Base-by-base conservation (phyloP, 805 yeast species). In the Saturnispora zaruensis region DNA sequence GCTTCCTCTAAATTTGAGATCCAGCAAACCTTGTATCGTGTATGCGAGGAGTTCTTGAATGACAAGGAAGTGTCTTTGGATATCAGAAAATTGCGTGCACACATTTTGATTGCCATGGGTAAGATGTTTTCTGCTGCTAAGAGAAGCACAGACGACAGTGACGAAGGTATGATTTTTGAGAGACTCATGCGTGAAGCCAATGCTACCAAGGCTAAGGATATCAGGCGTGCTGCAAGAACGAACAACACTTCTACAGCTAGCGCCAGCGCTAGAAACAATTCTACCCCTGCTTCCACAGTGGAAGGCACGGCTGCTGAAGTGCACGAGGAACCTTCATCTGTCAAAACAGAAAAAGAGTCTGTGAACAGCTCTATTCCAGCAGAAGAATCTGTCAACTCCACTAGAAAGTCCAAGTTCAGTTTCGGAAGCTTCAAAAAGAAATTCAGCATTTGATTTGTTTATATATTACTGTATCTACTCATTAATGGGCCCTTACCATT, bases 1-100 rank as follows among this genome's bases (percentile, higher is more conserved):
- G 79, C 80, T 11, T 88, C 91, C 0, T 81, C 90, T 11, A 82
- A 77, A 59, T 84, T 80, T 61, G 95, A 86, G 63, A 85, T 86
- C 48, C 84, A 81, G 62, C 74, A 83, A 13, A 84, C 88, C 0
- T 72, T 84, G 48, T 76, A 87, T 56, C 78, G 74, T 11, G 93
- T 85, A 11, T 84, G 91, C 66, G 84, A 83, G 57, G 69, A 67
- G 40, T 74, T 85, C 2, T 66, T 86, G 43, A 73, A 77, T 47
- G 91, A 86, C 57, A 71, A 76, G 48, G 68, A 70, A 0, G 79
- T 74, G 5, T 64, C 75, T 4, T 56, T 73, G 41, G 69, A 67
- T 7, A 75, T 70, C 8, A 64, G 82, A 46, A 61, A 76, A 6
- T 75, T 76, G 49, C 70, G 91, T 55, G 93, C 93, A 5, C 79